Base-by-base conservation (phyloP, 495 filamentous ascomycete genomes). In the Parachaetomium inaequale region DNA sequence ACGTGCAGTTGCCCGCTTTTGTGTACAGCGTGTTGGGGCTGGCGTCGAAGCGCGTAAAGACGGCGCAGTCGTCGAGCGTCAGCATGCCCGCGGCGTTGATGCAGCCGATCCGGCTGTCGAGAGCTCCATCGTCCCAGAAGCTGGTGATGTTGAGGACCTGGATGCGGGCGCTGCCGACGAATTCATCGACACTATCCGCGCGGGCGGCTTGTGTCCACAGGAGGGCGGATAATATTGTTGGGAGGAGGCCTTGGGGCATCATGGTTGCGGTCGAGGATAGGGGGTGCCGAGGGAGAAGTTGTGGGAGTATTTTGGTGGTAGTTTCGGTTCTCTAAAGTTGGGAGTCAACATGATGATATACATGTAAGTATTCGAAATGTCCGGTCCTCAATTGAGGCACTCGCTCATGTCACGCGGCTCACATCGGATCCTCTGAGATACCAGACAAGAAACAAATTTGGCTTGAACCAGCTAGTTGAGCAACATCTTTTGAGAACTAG, bases 81-180 rank as follows among this genome's bases (percentile, higher is more conserved):
- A 75, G 42, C 49, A 46, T 34, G 31, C 74, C 71, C 2, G 31
- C 45, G 21, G 45, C 66, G 64, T 73, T 62, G 7, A 76, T 59
- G 56, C 74, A 76, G 19, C 74, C 74, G 64, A 76, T 67, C 26
- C 54, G 63, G 50, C 74, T 55, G 14, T 32, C 38, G 3, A 62
- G 57, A 1, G 52, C 40, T 4, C 2, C 7, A 25, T 60, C n/a
- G 51, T 61, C 50, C n/a, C n/a, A n/a, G n/a, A n/a, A n/a, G n/a
- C n/a, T n/a, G 60, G 51, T 40, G 32, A 42, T 66, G 64, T 75
- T 75, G 23, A 76, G 42, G 26, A 75, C 62, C 49, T 53, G 49
- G 66, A 76, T 72, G 34, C 66, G 51, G 11, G 67, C 74, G 11
- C 57, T 62, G 29, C 74, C 74, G 23, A 46, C 45, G 63, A 74